Evolutionary conservation across 225 moss, liverwort and hornwort species (phyloP), one percentile per base, ranked within the genome.

Genomic region (Sphagnum tenellum): DNA sequence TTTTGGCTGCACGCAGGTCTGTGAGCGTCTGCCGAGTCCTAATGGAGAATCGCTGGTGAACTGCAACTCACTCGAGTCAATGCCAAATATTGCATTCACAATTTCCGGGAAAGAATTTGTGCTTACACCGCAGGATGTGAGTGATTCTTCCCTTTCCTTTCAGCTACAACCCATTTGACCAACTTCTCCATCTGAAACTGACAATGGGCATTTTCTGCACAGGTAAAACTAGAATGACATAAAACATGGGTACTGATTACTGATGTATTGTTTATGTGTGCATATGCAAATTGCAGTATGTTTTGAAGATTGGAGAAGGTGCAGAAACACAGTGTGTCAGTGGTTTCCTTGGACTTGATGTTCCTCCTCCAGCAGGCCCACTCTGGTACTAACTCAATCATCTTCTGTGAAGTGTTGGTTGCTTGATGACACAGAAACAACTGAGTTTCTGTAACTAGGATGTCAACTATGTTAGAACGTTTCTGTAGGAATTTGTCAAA

Each of bases 291-390:
- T 60, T 7, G 55, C 83, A 92, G 87, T 92, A 96, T 64, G 68
- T 90, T n/a, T 65, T 96, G 72, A 81, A 88, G 77, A 73, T 92
- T 65, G 95, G 88, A 44, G 92, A 86, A 14, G 89, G 89, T 5
- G 59, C 48, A 11, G 86, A 88, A 71, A 82, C 86, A 48, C 95
- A 96, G 77, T 96, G 95, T 72, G 65, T 96, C 4, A 96, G 92
- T 69, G 95, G 95, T 63, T 96, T 96, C 70, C 70, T 92, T 8
- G 92, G 89, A 56, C 73, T 96, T 47, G 92, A 96, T 72, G 66
- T 92, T 13, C 89, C 95, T 3, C 79, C 86, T 59, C 95, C 92
- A 68, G 67, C 78, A 54, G 95, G 92, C 13, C 95, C 92, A 8
- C 73, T 96, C 8, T 96, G 95, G 94, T 91, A 94, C 53, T 56